Evolutionary conservation across 129 eudicot genomes (phyloP), one percentile per base, ranked within the genome.

Genomic region (Dittrichia graveolens): DNA sequence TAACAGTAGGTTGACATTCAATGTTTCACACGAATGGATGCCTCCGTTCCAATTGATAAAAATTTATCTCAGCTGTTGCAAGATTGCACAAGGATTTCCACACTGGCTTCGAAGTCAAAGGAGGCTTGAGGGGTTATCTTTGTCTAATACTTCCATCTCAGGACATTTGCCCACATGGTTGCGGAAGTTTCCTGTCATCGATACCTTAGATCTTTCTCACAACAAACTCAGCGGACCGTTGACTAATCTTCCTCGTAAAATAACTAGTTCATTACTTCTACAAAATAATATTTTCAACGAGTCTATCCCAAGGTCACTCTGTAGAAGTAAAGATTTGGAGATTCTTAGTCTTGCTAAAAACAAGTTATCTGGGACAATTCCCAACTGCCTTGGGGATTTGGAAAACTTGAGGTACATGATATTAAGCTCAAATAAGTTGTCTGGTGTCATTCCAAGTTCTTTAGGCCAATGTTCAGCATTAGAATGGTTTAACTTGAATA

Each of bases 51-150:
- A 66, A 38, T 66, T 79, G 46, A 18, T 35, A 65, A 1, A 0
- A 3, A 14, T 67, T 40, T 0, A n/a, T 4, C 39, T 57, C 18
- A 14, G 11, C n/a, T 56, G 61, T 5, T 52, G 47, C 40, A 44
- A 61, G 11, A 44, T 79, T 1, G 73, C 64, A 15, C 47, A 71
- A 0, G 42, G 15, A 2, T 79, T 79, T 66, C 83, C 79, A 9
- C 14, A 12, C 3, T 79, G 79, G 83, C 67, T 73, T 9, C 79
- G 12, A 58, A 66, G 48, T 8, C 83, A 79, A 73, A 58, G 19
- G 11, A 55, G 7, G 3, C 48, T 71, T 35, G 45, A 24, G 4
- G 15, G 0, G 0, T 55, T 78, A 39, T 24, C 9, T 6, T 46
- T 78, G 7, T 69, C 66, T 24, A 24, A 24, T 24, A 2, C 31